A percentile compares a stretch with the other conserved stretches of the same genome.
phyloP scores from a whole-genome alignment of 2,329 filamentous ascomycete species.

The Aureobasidium sp. region DNA sequence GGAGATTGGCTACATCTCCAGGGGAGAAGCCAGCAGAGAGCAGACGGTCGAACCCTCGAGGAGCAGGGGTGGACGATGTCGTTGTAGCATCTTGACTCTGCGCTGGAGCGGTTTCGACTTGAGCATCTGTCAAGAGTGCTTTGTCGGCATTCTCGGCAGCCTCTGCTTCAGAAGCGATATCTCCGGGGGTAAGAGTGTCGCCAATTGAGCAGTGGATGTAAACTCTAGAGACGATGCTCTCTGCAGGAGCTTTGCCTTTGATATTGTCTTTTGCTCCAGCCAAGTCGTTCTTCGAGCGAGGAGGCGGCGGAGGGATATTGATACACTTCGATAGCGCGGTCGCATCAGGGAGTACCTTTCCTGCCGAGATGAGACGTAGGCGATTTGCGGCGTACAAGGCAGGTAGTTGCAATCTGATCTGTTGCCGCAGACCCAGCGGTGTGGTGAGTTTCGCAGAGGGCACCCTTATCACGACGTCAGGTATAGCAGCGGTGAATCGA shows the following conservation, averaged over 20 bases:
- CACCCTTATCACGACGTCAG: conserved; percentile 75
- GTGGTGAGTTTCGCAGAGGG: conserved; percentile 59
- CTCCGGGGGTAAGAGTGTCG: conserved; percentile 55
- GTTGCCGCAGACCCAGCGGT: conserved; percentile 69
- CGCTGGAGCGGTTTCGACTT: conserved; percentile 16
- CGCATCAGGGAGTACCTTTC: conserved; percentile 72
- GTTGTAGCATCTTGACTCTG: conserved; percentile 5
- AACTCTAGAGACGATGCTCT: conserved; percentile 46
- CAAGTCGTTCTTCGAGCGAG: conserved; percentile 27
- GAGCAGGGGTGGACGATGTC: conserved; percentile 46
- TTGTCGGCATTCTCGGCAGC: conserved; percentile 32
- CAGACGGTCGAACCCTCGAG: conserved; percentile 81
- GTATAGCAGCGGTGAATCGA: conserved; percentile 78
- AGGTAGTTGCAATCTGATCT: conserved; percentile 66
- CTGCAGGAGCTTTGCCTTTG: conserved; percentile 62
- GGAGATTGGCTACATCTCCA: conserved; percentile 73
- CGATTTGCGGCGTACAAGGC: conserved; percentile 55
- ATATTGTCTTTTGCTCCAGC: conserved; percentile 29
- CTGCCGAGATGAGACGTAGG: conserved; percentile 82
- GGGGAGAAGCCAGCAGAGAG: conserved; percentile 72
- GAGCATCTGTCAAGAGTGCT: conserved; percentile 30
- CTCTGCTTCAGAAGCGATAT: conserved; percentile 60
- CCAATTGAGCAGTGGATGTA: conserved; percentile 94
- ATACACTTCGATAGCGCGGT: conserved; percentile 61
- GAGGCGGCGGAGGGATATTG: conserved; percentile 52